Evolutionary conservation across 2,329 filamentous ascomycete species (phyloP), one percentile per base, ranked within the genome.

Genomic region (Calycina marina): DNA sequence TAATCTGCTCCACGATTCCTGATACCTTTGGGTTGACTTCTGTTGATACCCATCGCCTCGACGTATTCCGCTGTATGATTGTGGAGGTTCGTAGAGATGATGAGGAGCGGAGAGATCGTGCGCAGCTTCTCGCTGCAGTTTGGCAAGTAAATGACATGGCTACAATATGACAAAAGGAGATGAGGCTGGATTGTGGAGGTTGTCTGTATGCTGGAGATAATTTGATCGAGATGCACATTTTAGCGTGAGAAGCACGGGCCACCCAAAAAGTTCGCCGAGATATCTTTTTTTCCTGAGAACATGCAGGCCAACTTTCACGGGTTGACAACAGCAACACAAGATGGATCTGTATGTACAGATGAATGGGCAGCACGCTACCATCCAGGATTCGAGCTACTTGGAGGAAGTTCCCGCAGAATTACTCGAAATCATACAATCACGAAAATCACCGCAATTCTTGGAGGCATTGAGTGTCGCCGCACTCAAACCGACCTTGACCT

Each of bases 1-100:
- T 93, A 60, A 99, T 98, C 62, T 98, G 86, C 58, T 98, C 86
- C 53, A 99, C 90, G 53, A 99, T 98, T 38, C 72, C 73, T 48
- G 77, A 61, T 51, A 99, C 93, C 72, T 98, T 98, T 42, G 90
- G 85, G 62, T 82, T 93, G 40, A 65, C 59, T 50, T 86, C 80
- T 48, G 84, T 86, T 41, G 84, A 88, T 60, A 90, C 81, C 79
- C 83, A 86, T 71, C 90, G 75, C 62, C 80, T 74, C 35, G 59
- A 49, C 45, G 58, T 60, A 52, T 62, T 62, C 48, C 47, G 40
- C 26, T 56, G 65, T 56, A 62, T 61, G 34, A 62, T 41, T 40
- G 59, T 50, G 30, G 59, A 53, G 25, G 55, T 55, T 49, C 65
- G 59, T 44, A 65, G 41, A 31, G 61, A 53, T 44, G 54, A 46